Evolutionary conservation across 768 basidiomycete species (phyloP).

Genomic region (Termitomyces titanicus): DNA sequence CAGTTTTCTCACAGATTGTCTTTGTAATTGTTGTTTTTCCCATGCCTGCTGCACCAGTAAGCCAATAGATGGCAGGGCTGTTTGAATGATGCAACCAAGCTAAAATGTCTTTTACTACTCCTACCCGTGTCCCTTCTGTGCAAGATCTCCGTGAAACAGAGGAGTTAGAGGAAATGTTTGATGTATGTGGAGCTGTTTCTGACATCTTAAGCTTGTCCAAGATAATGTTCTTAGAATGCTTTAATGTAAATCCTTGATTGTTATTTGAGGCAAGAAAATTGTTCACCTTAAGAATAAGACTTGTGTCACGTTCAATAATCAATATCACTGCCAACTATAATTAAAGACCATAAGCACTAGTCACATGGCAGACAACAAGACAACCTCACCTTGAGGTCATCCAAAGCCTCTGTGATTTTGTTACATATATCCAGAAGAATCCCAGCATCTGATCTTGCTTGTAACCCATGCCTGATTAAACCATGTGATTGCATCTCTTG

Average conservation of each 20-base stretch:
- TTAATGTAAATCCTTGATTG: neutral
- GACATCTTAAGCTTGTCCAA: neutral
- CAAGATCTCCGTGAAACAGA: neutral
- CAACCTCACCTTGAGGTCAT: neutral
- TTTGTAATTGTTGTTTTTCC: neutral
- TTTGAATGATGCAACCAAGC: neutral
- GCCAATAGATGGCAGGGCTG: neutral
- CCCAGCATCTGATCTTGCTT: neutral
- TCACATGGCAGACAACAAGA: no score
- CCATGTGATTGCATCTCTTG: neutral
- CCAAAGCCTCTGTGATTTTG: neutral
- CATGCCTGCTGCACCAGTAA: neutral
- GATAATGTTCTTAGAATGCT: neutral
- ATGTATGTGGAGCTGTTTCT: neutral
- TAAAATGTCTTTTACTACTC: neutral
- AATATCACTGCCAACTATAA: neutral
- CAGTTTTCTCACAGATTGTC: neutral
- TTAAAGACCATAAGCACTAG: no score
- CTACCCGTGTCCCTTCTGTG: neutral
- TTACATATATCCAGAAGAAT: neutral
- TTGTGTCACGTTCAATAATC: neutral
- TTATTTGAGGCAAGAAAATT: neutral
- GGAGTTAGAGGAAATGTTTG: neutral
- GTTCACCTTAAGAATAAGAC: neutral
- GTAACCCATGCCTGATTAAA: neutral